Base-by-base conservation (phyloP, 208 protist species). In the Crithidia sp. region DNA sequence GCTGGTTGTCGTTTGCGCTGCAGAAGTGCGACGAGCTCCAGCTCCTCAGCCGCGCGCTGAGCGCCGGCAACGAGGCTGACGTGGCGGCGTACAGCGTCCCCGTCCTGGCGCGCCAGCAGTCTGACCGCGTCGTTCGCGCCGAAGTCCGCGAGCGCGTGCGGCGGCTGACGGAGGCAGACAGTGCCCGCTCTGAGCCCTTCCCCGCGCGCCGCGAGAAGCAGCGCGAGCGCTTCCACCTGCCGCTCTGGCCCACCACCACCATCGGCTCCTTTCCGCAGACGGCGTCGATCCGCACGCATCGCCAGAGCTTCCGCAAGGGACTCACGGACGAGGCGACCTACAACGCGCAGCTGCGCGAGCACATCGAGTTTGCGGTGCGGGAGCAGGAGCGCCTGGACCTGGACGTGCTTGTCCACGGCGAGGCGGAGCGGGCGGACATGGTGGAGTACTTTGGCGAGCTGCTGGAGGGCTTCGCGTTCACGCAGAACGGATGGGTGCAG, bases 231-330 rank as follows among this genome's bases (percentile, higher is more conserved):
- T 47, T 89, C 16, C 68, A 85, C 17, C 71, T 96, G 19, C 90
- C 90, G 6, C 36, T 77, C 4, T 96, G 92, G 71, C 93, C 93
- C 50, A 98, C 94, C 19, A 98, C 94, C 5, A 98, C 92, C 3
- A 97, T 98, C 76, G 94, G 94, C 56, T 95, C 88, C 47, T 95
- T 97, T 60, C 94, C 94, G 68, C 94, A 97, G 77, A 98, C 94
- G 43, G 52, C 77, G 36, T 83, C 94, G 58, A 84, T 98, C 40
- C 84, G 94, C 64, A 56, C 65, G 9, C 77, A 88, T 39, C 87
- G 94, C 39, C 49, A 77, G 58, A 76, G 82, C 39, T 87, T 84
- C 39, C 91, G 91, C 74, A 84, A 90, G 61, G 85, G 85, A 14
- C 71, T 74, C 56, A 77, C 89, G 10, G 73, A 84, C 36, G 55